Evolutionary conservation across 306 rosid species (phyloP).

Genomic region (Sesbania bispinosa): DNA sequence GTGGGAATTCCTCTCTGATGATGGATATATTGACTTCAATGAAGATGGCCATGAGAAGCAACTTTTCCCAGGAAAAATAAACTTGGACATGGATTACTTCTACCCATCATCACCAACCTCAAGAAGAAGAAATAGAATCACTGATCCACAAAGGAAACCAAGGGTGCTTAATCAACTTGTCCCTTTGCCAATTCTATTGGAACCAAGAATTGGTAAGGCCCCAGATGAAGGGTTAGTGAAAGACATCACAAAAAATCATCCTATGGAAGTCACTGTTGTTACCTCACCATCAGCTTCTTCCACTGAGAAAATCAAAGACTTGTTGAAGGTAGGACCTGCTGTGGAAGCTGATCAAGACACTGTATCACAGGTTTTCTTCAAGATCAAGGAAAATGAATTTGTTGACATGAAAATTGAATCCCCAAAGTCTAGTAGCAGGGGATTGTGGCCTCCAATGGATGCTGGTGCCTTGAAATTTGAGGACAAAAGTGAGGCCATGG

Average conservation of each 20-base stretch:
- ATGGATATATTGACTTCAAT: conserved; percentile 53
- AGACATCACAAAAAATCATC: too few relatives aligned
- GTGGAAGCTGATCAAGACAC: conserved; percentile 49
- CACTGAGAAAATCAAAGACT: too few relatives aligned
- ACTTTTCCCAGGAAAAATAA: conserved; percentile 25
- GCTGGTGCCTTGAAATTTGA: too few relatives aligned
- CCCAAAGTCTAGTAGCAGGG: conserved; percentile 54
- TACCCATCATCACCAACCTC: conserved; percentile 40
- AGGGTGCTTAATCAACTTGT: conserved; percentile 29
- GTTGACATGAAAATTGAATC: conserved; percentile 83
- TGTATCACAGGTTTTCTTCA: conserved; percentile 64
- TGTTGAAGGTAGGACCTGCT: too few relatives aligned
- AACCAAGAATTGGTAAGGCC: conserved; percentile 22
- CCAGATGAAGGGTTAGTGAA: too few relatives aligned
- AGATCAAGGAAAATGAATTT: conserved; percentile 68
- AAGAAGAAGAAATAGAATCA: too few relatives aligned
- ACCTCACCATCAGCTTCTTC: too few relatives aligned
- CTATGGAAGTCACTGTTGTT: too few relatives aligned
- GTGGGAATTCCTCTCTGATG: conserved; percentile 79
- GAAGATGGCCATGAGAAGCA: conserved; percentile 44
- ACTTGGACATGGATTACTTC: conserved; percentile 53
- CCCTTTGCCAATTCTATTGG: conserved; percentile 43
- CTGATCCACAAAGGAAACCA: conserved; percentile 31
- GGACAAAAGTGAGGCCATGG: conserved; percentile 40
- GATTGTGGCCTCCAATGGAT: too few relatives aligned